These are phyloP conservation scores for Cordyceps militaris DNA, from an alignment of 2,329 filamentous ascomycete species.

Conservation along the genomic window DNA sequence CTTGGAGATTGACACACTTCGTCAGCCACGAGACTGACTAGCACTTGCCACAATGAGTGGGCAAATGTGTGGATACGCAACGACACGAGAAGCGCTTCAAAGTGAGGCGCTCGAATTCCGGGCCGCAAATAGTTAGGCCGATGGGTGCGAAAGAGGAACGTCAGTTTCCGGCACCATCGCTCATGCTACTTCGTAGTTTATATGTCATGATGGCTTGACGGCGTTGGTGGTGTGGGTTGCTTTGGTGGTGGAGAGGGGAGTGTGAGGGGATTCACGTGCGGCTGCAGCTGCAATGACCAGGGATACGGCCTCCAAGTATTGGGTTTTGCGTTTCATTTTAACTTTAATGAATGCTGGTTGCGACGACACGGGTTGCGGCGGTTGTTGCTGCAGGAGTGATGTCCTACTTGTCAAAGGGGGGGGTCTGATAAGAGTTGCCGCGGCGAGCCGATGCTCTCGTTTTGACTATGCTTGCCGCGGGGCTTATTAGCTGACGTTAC, in stretches of 20 bases:
- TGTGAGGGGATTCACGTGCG: background rate
- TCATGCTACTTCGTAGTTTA: background rate
- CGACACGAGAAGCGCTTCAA: background rate
- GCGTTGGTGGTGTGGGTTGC: conserved; percentile 4
- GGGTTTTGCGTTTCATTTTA: background rate
- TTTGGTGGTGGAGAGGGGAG: background rate
- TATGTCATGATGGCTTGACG: background rate
- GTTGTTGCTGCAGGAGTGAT: background rate
- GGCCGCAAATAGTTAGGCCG: background rate
- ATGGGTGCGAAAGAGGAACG: background rate
- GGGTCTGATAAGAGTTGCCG: too few species aligned
- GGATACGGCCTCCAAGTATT: background rate
- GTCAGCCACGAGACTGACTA: background rate
- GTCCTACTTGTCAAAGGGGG: background rate
- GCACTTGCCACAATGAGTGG: background rate
- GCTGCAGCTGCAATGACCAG: background rate
- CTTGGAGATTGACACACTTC: background rate
- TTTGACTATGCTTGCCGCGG: conserved; percentile 1
- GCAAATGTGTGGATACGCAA: background rate
- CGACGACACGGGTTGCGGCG: background rate
- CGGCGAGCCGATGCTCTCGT: background rate
- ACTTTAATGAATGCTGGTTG: background rate
- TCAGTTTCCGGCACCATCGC: background rate
- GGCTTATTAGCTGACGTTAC: conserved; percentile 5
- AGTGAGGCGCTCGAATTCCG: background rate